Evolutionary conservation across 345 rosid genomes (phyloP), one percentile per base, ranked within the genome.

Genomic region (Raphanus raphanistrum): DNA sequence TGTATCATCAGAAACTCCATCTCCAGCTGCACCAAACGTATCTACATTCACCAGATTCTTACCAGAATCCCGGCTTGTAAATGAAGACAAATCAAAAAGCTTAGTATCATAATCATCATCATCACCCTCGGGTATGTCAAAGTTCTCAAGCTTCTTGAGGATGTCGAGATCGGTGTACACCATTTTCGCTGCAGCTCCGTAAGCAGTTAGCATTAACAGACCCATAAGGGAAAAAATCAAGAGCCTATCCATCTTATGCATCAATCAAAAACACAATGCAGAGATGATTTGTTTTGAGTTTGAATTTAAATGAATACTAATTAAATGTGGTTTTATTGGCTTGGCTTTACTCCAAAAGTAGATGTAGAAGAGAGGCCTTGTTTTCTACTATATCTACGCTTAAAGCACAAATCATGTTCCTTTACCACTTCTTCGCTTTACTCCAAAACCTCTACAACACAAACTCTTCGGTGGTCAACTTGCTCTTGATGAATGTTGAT

Each of bases 1-100:
- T 26, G 98, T 91, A 79, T 96, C 98, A 85, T 96, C 99, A 69
- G 95, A 84, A 82, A 90, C 83, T 66, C 97, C 99, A 88, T 96
- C 89, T 81, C 97, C 99, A 75, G 52, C 90, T 50, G 99, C 97
- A 74, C 91, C 97, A 70, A 96, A 96, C 83, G 95, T 86, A 79
- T 96, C 97, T 41, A 96, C 98, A 76, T 96, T 93, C 76, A 96
- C 97, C 68, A 93, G 84, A 79, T 82, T 92, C 83, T 85, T 88
- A 77, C 86, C 75, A 57, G 90, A 90, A 21, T 70, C 82, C 43
- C 84, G 88, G 79, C 88, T 86, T 66, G 83, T 84, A 86, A 88
- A 88, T 6, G 84, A 84, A 1, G 87, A 83, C 60, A 70, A 45
- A 57, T 82, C 85, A 66, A 79, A 79, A 72, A 74, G 76, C 15